Evolutionary conservation across 2,329 filamentous ascomycete species (phyloP), one percentile per base, ranked within the genome.

Genomic region (Fusarium avenaceum): DNA sequence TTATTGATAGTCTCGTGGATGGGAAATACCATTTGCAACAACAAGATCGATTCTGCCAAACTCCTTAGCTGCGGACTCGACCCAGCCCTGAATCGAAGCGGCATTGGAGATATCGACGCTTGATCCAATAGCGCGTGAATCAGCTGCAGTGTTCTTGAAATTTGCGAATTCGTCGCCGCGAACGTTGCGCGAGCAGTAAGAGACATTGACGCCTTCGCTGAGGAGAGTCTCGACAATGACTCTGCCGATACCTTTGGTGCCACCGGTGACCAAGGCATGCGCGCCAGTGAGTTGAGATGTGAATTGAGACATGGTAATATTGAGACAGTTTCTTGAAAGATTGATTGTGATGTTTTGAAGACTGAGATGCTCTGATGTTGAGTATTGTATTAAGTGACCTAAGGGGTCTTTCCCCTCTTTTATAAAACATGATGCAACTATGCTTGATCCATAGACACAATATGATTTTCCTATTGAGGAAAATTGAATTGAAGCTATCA

Each of bases 181-280:
- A 2, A 66, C 40, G 4, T 57, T 56, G 6, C 72, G 70, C 9
- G 72, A 60, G 7, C 73, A 74, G 6, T 73, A 75, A 3, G 73
- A 75, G 5, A 75, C 74, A 20, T 75, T 74, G 14, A 71, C 73
- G 7, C 73, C 30, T 74, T 73, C n/a, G 42, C 20, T 13, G 15
- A 75, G 62, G 11, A 75, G 68, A 2, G 35, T 32, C 32, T 75
- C 59, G 0, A 69, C 70, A 2, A 72, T 69, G 3, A 58, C 68
- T 38, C 45, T 71, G 1, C 73, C 73, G n/a, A 75, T 71, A 4
- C 73, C 73, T 26, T 75, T 75, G 7, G 60, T 65, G 1, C 74
- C 74, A 9, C 73, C 26, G 2, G 32, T 32, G 4, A 39, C 22
- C 13, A 22, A 8, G 20, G 19, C 42, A 14, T 42, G 20, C 1